These are phyloP conservation scores for Suillus subaureus DNA, from an alignment of 768 basidiomycete species.

Conservation along the genomic window DNA sequence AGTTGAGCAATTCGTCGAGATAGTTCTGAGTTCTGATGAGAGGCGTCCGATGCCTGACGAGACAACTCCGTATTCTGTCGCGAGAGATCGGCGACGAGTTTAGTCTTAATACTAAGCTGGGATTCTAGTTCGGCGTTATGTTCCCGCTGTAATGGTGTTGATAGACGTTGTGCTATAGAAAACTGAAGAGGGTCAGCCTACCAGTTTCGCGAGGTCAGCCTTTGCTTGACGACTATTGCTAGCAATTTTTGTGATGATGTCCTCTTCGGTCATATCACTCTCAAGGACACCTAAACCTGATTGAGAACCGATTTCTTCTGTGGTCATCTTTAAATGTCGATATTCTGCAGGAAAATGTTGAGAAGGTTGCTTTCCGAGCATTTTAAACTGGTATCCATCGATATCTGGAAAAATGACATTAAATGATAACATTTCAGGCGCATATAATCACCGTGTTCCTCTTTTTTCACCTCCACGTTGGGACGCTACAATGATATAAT, in stretches of 20 bases:
- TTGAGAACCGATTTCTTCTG: constrained; percentile 12
- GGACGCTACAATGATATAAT: background rate
- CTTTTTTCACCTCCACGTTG: constrained; percentile 8
- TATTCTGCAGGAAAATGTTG: constrained; percentile 12
- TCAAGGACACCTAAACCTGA: background rate
- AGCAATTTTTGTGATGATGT: constrained; percentile 12
- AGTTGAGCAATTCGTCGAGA: background rate
- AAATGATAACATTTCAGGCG: background rate
- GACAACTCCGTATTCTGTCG: constrained; percentile 14
- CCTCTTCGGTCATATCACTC: background rate
- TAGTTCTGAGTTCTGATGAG: constrained; percentile 5
- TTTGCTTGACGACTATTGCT: constrained; percentile 9
- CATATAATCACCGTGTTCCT: constrained; percentile 28
- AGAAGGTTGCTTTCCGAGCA: constrained; percentile 1
- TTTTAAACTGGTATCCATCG: constrained; percentile 9
- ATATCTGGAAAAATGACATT: constrained; percentile 15
- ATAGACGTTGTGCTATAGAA: background rate
- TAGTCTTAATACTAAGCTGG: constrained; percentile 19
- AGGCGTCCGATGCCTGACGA: background rate
- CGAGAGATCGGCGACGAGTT: constrained; percentile 17
- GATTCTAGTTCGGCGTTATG: constrained; percentile 23
- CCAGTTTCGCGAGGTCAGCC: constrained; percentile 17
- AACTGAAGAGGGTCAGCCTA: constrained; percentile 1
- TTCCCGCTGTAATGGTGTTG: constrained; percentile 18
- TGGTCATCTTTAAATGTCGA: constrained; percentile 11